These are phyloP conservation scores for Curvularia hawaiiensis DNA, from an alignment of 2,329 filamentous ascomycete species.

Conservation along the genomic window DNA sequence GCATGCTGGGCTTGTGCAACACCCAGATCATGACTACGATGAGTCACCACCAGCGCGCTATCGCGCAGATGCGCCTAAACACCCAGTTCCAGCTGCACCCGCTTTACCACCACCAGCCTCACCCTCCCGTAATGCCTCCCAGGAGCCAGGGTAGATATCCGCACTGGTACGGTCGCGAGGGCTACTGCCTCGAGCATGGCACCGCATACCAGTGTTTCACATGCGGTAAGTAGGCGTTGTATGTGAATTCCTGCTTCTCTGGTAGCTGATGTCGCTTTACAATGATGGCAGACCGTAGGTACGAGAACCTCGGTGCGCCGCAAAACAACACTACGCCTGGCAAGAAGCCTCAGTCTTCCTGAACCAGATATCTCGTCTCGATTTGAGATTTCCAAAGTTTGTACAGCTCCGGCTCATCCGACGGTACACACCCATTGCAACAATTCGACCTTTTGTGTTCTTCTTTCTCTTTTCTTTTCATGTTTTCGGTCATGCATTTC, in stretches of 20 bases:
- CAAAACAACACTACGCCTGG: neutral
- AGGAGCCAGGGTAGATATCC: conserved; percentile 13
- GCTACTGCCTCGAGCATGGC: conserved; percentile 22
- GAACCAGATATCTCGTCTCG: neutral
- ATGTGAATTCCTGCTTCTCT: neutral
- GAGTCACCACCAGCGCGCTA: conserved; percentile 21
- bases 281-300: neutral
- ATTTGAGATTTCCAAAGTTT: neutral
- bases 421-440: too few species aligned
- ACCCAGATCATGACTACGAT: conserved; percentile 21
- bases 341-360: neutral
- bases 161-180: conserved; percentile 7
- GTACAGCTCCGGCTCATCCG: neutral
- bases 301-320: neutral
- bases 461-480: neutral
- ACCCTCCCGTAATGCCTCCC: neutral
- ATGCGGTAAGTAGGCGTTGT: conserved; percentile 12
- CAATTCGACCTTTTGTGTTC: too few species aligned
- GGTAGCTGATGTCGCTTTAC: neutral
- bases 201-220: conserved; percentile 19
- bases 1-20: conserved; percentile 20
- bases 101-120: neutral
- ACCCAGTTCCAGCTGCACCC: conserved; percentile 1
- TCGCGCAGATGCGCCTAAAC: conserved; percentile 14
- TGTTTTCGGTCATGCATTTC: neutral